Base-by-base conservation (phyloP, 192 early-diverging fungal species). In the Diversispora epigaea region DNA sequence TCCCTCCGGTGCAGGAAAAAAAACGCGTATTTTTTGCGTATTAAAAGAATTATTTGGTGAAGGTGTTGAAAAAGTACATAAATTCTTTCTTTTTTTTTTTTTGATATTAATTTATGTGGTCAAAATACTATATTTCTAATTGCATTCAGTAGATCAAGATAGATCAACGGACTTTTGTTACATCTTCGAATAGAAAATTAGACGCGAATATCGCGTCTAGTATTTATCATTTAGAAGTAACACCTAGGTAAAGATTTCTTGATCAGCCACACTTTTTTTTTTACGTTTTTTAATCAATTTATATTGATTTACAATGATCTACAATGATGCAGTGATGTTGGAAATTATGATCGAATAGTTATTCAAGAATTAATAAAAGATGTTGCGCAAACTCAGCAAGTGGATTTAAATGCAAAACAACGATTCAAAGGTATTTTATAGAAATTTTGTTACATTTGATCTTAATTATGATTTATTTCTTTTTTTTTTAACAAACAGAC, bases 331-430 rank as follows among this genome's bases (percentile, higher is more conserved):
- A 95, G 95, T 79, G 96, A 99, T 81, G 91, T 98, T n/a, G 96
- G 96, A 17, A 92, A 87, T 52, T 91, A 96, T 74, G 98, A 99
- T 85, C 90, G 95, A 41, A 83, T 95, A 21, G 87, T 98, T 47
- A 86, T 98, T 57, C 95, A 96, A 80, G 95, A 99, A 54, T 82
- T 99, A 40, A 92, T 99, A 81, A 99, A 98, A 81, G 95, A 96
- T 69, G 84, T 94, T 9, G 98, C 96, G 65, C 98, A 99, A 83
- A 96, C 95, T 40, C 94, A 95, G 80, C 94, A 96, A 77, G 87
- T 98, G 25, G 92, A 95, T 72, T 78, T 89, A 15, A 84, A 87
- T 12, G 90, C 94, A 6, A 89, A 90, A 71, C 88, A 93, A 70
- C 78, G 82, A 68, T 99, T 98, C 81, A 99, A 99, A 84, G 91